Conservation (phyloP, 208 protist species). For the Trypanosoma scelopori region DNA sequence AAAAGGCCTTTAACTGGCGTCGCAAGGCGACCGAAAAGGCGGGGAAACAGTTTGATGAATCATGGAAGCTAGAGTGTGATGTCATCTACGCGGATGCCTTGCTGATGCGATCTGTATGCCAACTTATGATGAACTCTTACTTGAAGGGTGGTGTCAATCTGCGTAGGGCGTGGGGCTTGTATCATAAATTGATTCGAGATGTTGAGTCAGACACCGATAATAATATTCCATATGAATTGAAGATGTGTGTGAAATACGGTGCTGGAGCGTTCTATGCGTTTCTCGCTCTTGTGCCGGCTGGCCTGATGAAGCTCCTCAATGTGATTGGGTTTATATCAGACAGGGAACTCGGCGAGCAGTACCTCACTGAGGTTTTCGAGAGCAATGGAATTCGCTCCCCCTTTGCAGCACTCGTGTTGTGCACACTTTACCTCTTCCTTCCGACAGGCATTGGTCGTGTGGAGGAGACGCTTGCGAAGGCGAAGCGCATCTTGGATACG, state of each 20-base stretch:
- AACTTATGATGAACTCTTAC: constrained; percentile 92
- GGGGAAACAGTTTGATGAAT: constrained; percentile 58
- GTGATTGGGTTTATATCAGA: constrained; percentile 91
- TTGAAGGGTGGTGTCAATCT: constrained; percentile 89
- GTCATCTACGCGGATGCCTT: constrained; percentile 88
- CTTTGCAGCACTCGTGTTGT: constrained; percentile 81
- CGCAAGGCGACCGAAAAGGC: constrained; percentile 51
- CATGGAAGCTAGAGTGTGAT: constrained; percentile 91
- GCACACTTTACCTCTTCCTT: constrained; percentile 90
- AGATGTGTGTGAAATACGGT: constrained; percentile 90
- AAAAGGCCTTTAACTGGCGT: constrained; percentile 63
- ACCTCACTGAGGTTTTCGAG: constrained; percentile 87
- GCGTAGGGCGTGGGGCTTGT: constrained; percentile 87
- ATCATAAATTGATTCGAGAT: constrained; percentile 60
- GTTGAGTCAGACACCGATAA: constrained; percentile 75
- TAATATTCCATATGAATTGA: constrained; percentile 76
- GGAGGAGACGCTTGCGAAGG: constrained; percentile 70
- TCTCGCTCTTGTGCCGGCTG: constrained; percentile 82
- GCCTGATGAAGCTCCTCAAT: constrained; percentile 88
- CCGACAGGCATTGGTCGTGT: constrained; percentile 83
- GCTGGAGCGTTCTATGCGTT: constrained; percentile 89
- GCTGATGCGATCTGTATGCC: constrained; percentile 74
- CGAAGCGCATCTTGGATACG: constrained; percentile 72
- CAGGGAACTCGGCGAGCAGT: constrained; percentile 88
- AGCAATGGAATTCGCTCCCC: constrained; percentile 88